These are phyloP conservation scores for Lunasporangiospora selenospora DNA, from an alignment of 192 early-diverging fungal species.

Conservation along the genomic window DNA sequence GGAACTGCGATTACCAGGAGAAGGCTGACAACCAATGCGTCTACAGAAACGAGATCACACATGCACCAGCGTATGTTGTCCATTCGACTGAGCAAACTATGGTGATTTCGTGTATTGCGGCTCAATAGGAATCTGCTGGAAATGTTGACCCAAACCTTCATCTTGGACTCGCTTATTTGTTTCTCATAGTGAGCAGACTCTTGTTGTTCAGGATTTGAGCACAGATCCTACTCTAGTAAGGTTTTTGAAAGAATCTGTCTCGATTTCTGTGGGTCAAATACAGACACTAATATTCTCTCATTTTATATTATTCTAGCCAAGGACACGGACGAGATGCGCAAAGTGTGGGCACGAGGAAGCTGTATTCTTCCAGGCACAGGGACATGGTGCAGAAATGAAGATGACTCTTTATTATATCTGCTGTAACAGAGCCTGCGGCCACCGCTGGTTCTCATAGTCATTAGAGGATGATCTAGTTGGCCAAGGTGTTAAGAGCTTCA, in stretches of 20 bases:
- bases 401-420: constrained; percentile 88
- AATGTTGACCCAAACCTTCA: too few relatives aligned
- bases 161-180: neutral
- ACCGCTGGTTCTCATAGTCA: constrained; percentile 70
- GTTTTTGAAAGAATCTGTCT: constrained; percentile 1
- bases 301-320: constrained; percentile 54
- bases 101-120: too few relatives aligned
- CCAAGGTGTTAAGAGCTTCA: too few relatives aligned
- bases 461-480: neutral
- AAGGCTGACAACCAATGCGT: constrained; percentile 73
- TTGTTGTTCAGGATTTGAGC: constrained; percentile 75
- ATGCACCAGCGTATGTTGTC: constrained; percentile 55
- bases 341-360: constrained; percentile 65
- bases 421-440: constrained; percentile 67
- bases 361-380: constrained; percentile 82
- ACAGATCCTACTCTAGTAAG: constrained; percentile 76
- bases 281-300: constrained; percentile 4
- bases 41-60: constrained; percentile 76
- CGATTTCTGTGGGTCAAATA: neutral
- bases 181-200: constrained; percentile 68
- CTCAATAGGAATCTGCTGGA: too few relatives aligned
- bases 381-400: constrained; percentile 70
- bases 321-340: constrained; percentile 67
- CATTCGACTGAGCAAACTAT: neutral
- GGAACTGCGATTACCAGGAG: constrained; percentile 80